Evolutionary conservation across 2,329 filamentous ascomycete species (phyloP), one percentile per base, ranked within the genome.

Genomic region (Pyrenophora graminea): DNA sequence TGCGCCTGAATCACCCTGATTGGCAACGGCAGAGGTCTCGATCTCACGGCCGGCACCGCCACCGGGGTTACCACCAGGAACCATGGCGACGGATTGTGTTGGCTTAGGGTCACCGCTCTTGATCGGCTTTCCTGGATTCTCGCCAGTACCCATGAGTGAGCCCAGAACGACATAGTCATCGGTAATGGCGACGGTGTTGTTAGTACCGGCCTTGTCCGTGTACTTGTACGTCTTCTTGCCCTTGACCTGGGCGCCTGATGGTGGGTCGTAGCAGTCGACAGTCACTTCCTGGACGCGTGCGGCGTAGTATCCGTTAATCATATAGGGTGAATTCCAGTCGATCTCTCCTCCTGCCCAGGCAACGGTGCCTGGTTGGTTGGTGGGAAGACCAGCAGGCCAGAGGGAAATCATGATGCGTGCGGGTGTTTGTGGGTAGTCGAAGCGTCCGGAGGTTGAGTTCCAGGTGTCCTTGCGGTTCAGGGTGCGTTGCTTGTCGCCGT

Each of bases 291-390:
- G 80, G 65, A 97, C 84, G 37, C 83, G 84, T 46, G 91, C 89
- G 71, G 88, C 97, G 80, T 94, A 96, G 80, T 97, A 97, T 27
- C 90, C 90, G 68, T 90, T 82, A 76, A 90, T 79, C 80, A 97
- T 93, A 74, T 95, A 89, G 17, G 80, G 78, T 59, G 83, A 85
- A 70, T 89, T 79, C 93, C 94, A 99, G 79, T 96, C 82, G 58
- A 99, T 93, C 45, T 83, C 77, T 64, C 94, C 94, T 68, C 94
- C 94, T 15, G 93, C 90, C 94, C 94, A 99, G 46, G 86, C 81
- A 59, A 96, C 83, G 30, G 94, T 97, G 48, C 94, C 94, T 71
- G 89, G 70, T 34, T 84, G 88, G 73, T 97, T 97, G 68, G 81
- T 82, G 8, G 85, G 76, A 39, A 89, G 83, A 70, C 94, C 94